Conservation (phyloP, 345 rosid species). For the Gossypium raimondii region DNA sequence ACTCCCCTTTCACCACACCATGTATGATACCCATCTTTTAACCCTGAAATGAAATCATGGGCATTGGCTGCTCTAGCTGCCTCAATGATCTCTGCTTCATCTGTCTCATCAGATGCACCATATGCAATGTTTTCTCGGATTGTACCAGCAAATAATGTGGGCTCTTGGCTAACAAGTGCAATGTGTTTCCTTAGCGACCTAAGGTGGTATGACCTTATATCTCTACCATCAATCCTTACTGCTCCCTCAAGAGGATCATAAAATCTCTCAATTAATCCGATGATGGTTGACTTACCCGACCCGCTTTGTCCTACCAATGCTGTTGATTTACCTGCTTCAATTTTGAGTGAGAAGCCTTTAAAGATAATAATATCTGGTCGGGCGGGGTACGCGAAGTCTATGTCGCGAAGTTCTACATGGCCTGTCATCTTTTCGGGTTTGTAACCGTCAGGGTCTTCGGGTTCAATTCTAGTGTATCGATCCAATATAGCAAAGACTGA, state of each 20-base stretch:
- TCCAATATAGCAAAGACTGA: slow-evolving; percentile 15
- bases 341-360: slow-evolving; percentile 40
- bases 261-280: slow-evolving; percentile 56
- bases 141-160: slow-evolving; percentile 56
- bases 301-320: slow-evolving; percentile 80
- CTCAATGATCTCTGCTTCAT: slow-evolving; percentile 46
- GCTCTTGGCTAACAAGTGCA: slow-evolving; percentile 77
- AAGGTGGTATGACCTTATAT: slow-evolving; percentile 44
- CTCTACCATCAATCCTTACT: slow-evolving; percentile 49
- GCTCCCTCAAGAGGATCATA: slow-evolving; percentile 54
- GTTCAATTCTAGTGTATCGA: slow-evolving; percentile 28
- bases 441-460: slow-evolving; percentile 45
- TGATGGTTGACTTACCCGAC: slow-evolving; percentile 71
- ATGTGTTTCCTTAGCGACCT: slow-evolving; percentile 51
- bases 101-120: slow-evolving; percentile 30
- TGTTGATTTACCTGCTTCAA: slow-evolving; percentile 58
- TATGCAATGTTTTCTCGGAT: slow-evolving; percentile 56
- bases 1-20: slow-evolving; percentile 60
- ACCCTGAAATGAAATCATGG: slow-evolving; percentile 55
- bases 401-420: slow-evolving; percentile 36
- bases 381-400: slow-evolving; percentile 60
- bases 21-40: slow-evolving; percentile 53
- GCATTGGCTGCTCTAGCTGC: slow-evolving; percentile 64
- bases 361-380: slow-evolving; percentile 50
- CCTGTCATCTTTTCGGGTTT: slow-evolving; percentile 38